Percentiles rank a stretch among this genome's conserved stretches.
phyloP scores from a whole-genome alignment of 306 rosid species.

The Dalbergia cochinchinensis region DNA sequence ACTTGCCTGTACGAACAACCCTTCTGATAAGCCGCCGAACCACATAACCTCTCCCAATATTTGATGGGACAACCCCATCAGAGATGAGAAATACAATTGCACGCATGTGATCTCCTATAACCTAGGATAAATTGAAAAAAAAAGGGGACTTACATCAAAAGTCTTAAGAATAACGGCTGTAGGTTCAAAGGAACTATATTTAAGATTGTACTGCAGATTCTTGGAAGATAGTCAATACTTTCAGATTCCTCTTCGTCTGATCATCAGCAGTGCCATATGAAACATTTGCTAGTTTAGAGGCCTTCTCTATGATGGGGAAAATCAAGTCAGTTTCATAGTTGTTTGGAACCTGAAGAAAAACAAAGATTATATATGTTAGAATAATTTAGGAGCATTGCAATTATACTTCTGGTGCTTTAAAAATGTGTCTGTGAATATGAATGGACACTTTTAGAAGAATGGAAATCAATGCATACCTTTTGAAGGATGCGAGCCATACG shows the following conservation, averaged over 20 bases:
- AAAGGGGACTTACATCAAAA: slow-evolving; percentile 20
- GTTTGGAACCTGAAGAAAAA: slow-evolving; percentile 83
- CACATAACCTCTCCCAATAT: slow-evolving; percentile 92
- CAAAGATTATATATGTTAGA: slow-evolving; percentile 37
- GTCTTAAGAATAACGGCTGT: slow-evolving; percentile 12
- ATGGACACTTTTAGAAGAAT: slow-evolving; percentile 27
- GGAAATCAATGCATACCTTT: slow-evolving; percentile 61
- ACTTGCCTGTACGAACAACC: slow-evolving; percentile 91
- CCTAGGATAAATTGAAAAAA: slow-evolving; percentile 53
- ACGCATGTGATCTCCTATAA: slow-evolving; percentile 97
- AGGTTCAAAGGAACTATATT: slow-evolving; percentile 32
- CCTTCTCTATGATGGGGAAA: slow-evolving; percentile 88
- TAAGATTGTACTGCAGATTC: slow-evolving; percentile 34
- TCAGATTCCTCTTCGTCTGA: slow-evolving; percentile 71
- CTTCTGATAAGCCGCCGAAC: slow-evolving; percentile 94
- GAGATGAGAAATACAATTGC: slow-evolving; percentile 93
- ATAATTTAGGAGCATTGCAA: slow-evolving; percentile 40
- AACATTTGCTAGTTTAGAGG: slow-evolving; percentile 77
- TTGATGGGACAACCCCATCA: slow-evolving; percentile 92
- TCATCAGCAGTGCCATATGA: slow-evolving; percentile 73
- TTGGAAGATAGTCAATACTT: slow-evolving; percentile 60
- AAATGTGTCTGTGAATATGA: slow-evolving; percentile 20
- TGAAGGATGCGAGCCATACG: slow-evolving; percentile 96
- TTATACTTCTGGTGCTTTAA: slow-evolving; percentile 4
- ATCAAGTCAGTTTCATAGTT: slow-evolving; percentile 95